phyloP scores from a whole-genome alignment of 208 protist genomes.

The Vickermania spadyakhi region DNA sequence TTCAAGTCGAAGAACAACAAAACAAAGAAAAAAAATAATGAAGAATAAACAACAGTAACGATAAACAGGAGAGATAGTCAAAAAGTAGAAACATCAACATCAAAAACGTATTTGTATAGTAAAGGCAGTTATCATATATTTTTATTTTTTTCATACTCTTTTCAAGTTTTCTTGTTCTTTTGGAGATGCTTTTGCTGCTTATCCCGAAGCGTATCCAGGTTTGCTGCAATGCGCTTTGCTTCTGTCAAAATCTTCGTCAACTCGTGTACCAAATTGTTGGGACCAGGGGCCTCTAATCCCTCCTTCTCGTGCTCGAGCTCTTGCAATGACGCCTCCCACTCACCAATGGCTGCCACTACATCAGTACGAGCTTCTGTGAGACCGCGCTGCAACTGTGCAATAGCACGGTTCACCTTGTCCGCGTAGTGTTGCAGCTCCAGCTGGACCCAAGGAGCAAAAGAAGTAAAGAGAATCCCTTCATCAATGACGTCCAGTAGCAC shows the following conservation, averaged over 20 bases:
- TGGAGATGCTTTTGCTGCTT: no score
- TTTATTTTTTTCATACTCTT: no score
- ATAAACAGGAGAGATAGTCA: no score
- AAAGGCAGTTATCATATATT: no score
- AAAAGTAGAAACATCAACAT: no score
- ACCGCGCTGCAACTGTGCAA: constrained; percentile 13
- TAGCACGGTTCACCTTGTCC: constrained; percentile 24
- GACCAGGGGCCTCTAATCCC: constrained; percentile 4
- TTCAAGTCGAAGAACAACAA: no score
- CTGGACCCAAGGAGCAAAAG: constrained; percentile 40
- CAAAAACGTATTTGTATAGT: no score
- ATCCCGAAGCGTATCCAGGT: background rate
- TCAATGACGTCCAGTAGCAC: constrained; percentile 60
- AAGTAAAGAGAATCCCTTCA: constrained; percentile 39
- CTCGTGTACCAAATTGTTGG: constrained; percentile 3
- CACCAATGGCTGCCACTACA: constrained; percentile 4
- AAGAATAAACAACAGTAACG: no score
- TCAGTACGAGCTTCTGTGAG: constrained; percentile 10
- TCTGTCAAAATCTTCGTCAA: constrained; percentile 14
- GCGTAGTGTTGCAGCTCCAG: constrained; percentile 28
- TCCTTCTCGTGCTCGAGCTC: constrained; percentile 16
- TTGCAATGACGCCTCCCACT: constrained; percentile 10
- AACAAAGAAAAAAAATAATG: no score
- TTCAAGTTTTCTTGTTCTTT: no score
- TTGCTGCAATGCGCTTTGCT: constrained; percentile 2